phyloP scores from a whole-genome alignment of 2,329 filamentous ascomycete species.

The Stachybotrys chlorohalonatus region DNA sequence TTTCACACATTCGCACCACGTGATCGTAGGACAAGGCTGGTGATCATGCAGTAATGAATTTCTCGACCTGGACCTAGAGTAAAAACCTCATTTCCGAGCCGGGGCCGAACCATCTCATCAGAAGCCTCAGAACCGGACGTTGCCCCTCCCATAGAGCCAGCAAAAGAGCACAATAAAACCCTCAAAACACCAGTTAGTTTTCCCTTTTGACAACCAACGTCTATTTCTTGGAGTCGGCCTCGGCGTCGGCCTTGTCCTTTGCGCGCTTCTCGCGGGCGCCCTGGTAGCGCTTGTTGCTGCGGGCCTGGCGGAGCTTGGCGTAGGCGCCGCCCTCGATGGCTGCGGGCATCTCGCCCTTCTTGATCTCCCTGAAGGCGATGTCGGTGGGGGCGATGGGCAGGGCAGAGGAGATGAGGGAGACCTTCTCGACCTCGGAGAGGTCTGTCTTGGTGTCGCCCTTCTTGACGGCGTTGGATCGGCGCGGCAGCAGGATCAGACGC shows the following conservation, averaged over 20 bases:
- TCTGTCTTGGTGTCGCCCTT: constrained; percentile 86
- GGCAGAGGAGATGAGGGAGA: constrained; percentile 34
- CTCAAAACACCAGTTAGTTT: constrained; percentile 28
- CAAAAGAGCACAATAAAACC: constrained; percentile 29
- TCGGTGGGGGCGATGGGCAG: constrained; percentile 67
- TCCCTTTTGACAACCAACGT: constrained; percentile 25
- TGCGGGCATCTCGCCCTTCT: constrained; percentile 72
- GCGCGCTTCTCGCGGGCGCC: constrained; percentile 90
- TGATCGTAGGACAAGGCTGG: constrained; percentile 23
- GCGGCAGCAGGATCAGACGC: constrained; percentile 95
- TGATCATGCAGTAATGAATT: constrained; percentile 32
- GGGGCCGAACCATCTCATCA: constrained; percentile 23
- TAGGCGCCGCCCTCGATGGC: constrained; percentile 75
- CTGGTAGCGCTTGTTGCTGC: constrained; percentile 71
- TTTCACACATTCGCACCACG: constrained; percentile 16
- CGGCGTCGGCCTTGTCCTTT: constrained; percentile 78
- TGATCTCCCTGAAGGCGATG: constrained; percentile 62
- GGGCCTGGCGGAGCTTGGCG: constrained; percentile 73
- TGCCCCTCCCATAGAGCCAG: constrained; percentile 27
- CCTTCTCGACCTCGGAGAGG: constrained; percentile 54
- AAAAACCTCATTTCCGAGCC: constrained; percentile 23
- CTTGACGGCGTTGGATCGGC: constrained; percentile 90
- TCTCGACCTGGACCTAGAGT: constrained; percentile 32
- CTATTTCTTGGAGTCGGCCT: constrained; percentile 74
- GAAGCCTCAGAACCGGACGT: constrained; percentile 24